These are phyloP conservation scores for Orbilia javanica DNA, from an alignment of 2,329 filamentous ascomycete genomes.

Conservation along the genomic window DNA sequence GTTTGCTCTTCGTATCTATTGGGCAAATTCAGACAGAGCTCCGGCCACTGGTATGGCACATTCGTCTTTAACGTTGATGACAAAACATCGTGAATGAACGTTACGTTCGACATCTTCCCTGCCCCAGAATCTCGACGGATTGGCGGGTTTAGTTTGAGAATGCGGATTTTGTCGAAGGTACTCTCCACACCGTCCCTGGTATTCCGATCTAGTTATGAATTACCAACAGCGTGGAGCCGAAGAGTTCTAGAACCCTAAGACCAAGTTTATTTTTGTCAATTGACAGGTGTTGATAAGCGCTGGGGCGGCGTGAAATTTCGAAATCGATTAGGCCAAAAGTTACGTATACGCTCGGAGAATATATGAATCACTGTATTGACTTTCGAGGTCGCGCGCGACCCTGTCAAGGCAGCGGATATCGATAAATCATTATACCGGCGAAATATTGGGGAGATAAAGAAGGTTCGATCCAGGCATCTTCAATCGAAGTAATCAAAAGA, in stretches of 20 bases:
- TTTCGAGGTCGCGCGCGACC: conserved; percentile 7
- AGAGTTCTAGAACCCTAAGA: background rate
- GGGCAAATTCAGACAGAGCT: conserved; percentile 33
- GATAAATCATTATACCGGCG: conserved; percentile 24
- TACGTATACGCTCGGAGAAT: conserved; percentile 10
- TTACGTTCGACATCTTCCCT: conserved; percentile 21
- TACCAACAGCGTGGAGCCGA: background rate
- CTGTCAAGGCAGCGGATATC: conserved; percentile 17
- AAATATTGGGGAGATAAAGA: conserved; percentile 20
- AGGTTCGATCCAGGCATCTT: conserved; percentile 17
- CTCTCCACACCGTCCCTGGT: background rate
- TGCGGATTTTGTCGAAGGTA: background rate
- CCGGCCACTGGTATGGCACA: conserved; percentile 38
- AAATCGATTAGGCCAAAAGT: background rate
- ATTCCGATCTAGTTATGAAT: background rate
- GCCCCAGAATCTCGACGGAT: background rate
- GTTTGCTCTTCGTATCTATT: conserved; percentile 15
- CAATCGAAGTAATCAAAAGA: conserved; percentile 11
- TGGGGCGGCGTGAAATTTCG: background rate
- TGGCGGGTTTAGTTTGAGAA: background rate
- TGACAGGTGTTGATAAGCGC: background rate
- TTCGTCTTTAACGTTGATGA: conserved; percentile 21
- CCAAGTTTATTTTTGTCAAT: background rate
- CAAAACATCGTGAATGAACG: conserved; percentile 31
- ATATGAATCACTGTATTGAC: conserved; percentile 1